Evolutionary conservation across 768 basidiomycete genomes (phyloP).

Genomic region (Cyclocybe aegerita): DNA sequence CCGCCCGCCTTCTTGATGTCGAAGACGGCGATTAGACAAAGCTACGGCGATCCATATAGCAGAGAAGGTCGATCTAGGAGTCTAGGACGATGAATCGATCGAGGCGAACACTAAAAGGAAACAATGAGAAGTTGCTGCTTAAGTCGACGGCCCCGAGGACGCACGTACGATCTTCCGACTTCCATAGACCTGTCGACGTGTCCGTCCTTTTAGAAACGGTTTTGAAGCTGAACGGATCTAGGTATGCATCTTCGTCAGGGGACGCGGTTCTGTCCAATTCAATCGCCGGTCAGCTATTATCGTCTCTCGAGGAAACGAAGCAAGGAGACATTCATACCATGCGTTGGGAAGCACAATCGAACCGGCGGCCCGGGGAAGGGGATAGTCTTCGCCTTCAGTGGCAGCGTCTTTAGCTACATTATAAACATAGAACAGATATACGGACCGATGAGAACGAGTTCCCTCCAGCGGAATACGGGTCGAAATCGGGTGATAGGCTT

Average conservation of each 20-base stretch:
- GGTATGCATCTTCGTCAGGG: constrained; percentile 35
- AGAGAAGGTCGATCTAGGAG: constrained; percentile 21
- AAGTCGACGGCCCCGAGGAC: neutral
- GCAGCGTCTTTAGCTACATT: neutral
- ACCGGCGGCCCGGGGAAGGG: constrained; percentile 21
- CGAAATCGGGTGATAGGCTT: constrained; percentile 31
- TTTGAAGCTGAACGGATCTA: constrained; percentile 40
- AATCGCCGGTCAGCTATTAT: neutral
- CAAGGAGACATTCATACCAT: constrained; percentile 20
- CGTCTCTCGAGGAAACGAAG: neutral
- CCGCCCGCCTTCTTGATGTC: constrained; percentile 21
- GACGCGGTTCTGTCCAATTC: constrained; percentile 35
- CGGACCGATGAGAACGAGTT: constrained; percentile 30
- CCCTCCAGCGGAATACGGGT: constrained; percentile 24
- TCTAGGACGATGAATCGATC: constrained; percentile 25
- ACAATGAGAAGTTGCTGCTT: neutral
- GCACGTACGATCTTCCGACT: constrained; percentile 26
- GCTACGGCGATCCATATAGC: constrained; percentile 25
- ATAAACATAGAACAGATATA: neutral
- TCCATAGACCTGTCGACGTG: constrained; percentile 21
- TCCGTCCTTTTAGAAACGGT: constrained; percentile 30
- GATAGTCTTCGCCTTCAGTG: constrained; percentile 26
- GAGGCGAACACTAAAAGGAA: constrained; percentile 19
- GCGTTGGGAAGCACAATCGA: constrained; percentile 30
- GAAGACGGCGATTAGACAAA: constrained; percentile 18